Conservation (phyloP, 805 yeast genomes). For the Isabelozyma pseudorhagii region DNA sequence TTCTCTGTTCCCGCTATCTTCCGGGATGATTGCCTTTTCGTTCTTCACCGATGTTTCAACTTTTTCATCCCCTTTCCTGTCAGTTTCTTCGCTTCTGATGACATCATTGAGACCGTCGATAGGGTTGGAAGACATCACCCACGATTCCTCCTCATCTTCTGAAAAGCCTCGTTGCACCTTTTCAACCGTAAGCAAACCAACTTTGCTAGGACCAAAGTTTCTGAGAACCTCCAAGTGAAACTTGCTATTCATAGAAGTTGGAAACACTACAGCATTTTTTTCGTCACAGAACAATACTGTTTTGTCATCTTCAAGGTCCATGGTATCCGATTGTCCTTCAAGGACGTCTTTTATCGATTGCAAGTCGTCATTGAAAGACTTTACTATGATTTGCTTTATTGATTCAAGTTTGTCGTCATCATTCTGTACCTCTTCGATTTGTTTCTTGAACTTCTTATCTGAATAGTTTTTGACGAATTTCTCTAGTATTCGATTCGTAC, state of each 20-base stretch:
- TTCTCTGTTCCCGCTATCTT: constrained; percentile 23
- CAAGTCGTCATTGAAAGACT: not conserved
- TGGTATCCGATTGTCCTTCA: constrained; percentile 24
- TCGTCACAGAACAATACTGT: constrained; percentile 39
- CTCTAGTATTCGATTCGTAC: not conserved
- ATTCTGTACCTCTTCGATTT: not conserved
- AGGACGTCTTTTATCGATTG: not conserved
- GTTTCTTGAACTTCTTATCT: not conserved
- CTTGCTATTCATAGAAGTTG: constrained; percentile 38
- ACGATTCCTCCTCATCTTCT: constrained; percentile 24
- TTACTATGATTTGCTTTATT: too few relatives aligned
- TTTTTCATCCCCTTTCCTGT: constrained; percentile 7
- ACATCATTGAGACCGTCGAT: constrained; percentile 32
- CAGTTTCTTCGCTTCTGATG: constrained; percentile 24
- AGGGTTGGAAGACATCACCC: constrained; percentile 27
- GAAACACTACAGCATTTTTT: constrained; percentile 45
- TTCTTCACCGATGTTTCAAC: constrained; percentile 11
- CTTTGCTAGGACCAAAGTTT: constrained; percentile 24
- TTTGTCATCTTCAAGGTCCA: constrained; percentile 30
- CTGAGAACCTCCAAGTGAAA: constrained; percentile 36
- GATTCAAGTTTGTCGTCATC: not conserved
- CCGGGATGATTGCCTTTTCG: constrained; percentile 17
- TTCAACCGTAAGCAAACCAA: constrained; percentile 44
- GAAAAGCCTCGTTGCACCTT: constrained; percentile 51
- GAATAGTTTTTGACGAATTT: constrained; percentile 2